phyloP scores from a whole-genome alignment of 1,284 basidiomycete species.

The Trametes hirsuta region DNA sequence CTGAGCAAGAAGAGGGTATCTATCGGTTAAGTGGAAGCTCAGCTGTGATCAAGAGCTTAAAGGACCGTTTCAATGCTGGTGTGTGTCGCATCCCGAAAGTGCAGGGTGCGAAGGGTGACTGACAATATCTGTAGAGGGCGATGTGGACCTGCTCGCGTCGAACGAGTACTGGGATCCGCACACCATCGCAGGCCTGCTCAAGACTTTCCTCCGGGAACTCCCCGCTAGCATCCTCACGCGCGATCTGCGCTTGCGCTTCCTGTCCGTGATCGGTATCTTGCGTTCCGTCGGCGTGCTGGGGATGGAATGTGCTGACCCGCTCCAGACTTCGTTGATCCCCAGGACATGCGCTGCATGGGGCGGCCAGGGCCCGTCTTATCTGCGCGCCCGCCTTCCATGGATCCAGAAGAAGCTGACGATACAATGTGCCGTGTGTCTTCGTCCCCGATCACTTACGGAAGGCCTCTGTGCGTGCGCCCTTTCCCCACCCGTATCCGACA shows the following conservation, averaged over 20 bases:
- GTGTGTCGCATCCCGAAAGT: constrained; percentile 30
- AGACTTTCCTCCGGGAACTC: constrained; percentile 88
- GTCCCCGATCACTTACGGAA: background rate
- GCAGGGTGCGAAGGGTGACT: constrained; percentile 12
- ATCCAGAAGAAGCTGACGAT: constrained; percentile 2
- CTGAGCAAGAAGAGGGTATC: constrained; percentile 96
- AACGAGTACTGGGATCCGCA: constrained; percentile 96
- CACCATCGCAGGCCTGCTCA: constrained; percentile 91
- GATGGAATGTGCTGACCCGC: constrained; percentile 5
- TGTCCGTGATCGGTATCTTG: constrained; percentile 84
- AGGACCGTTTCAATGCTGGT: constrained; percentile 92
- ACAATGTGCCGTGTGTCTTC: background rate
- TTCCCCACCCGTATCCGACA: background rate
- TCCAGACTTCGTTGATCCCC: constrained; percentile 83
- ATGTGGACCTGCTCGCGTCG: constrained; percentile 82
- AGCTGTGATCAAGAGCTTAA: constrained; percentile 92
- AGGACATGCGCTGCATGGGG: constrained; percentile 47
- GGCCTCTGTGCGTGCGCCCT: background rate
- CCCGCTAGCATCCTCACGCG: constrained; percentile 91
- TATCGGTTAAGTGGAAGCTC: constrained; percentile 94
- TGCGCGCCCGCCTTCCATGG: constrained; percentile 3
- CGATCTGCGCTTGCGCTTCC: constrained; percentile 86
- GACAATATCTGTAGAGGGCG: constrained; percentile 67
- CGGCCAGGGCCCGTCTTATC: constrained; percentile 3
- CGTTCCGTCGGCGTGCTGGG: constrained; percentile 25